Evolutionary conservation across 2,329 filamentous ascomycete genomes (phyloP).

Genomic region (Monilinia aucupariae): DNA sequence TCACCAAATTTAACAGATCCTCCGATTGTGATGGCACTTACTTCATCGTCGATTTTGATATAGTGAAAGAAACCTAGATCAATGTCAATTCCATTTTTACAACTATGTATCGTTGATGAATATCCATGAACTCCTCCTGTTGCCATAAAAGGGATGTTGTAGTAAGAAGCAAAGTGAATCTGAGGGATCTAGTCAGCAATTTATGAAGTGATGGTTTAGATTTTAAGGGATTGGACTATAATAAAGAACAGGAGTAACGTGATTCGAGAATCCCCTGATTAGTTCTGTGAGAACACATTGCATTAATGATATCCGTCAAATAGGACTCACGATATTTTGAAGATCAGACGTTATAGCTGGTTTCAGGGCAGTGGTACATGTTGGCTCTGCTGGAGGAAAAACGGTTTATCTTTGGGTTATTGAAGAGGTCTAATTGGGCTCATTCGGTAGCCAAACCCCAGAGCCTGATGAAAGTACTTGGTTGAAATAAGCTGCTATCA

Average conservation of each 20-base stretch:
- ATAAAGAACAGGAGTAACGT: not conserved
- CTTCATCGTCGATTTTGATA: not conserved
- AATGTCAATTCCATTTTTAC: not conserved
- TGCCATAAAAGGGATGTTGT: not conserved
- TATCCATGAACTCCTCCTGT: not conserved
- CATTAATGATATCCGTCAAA: not conserved
- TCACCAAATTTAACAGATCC: not conserved
- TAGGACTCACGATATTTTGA: not conserved
- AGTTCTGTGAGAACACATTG: not conserved
- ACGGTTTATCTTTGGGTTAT: conserved; percentile 1
- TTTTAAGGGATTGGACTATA: not conserved
- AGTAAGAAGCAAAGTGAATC: not conserved
- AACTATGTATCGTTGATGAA: not conserved
- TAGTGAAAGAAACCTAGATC: not conserved
- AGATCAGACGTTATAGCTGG: not conserved
- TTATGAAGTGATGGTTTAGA: not conserved
- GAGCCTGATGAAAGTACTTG: not conserved
- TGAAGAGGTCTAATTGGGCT: not conserved
- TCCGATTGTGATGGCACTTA: not conserved
- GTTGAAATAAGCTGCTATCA: not conserved
- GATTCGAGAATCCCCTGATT: not conserved
- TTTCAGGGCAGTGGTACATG: not conserved
- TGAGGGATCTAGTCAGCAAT: not conserved
- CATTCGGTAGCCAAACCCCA: not conserved
- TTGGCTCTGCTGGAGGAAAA: not conserved